Evolutionary conservation across 2,329 filamentous ascomycete species (phyloP).

Genomic region (Talaromyces sp.): DNA sequence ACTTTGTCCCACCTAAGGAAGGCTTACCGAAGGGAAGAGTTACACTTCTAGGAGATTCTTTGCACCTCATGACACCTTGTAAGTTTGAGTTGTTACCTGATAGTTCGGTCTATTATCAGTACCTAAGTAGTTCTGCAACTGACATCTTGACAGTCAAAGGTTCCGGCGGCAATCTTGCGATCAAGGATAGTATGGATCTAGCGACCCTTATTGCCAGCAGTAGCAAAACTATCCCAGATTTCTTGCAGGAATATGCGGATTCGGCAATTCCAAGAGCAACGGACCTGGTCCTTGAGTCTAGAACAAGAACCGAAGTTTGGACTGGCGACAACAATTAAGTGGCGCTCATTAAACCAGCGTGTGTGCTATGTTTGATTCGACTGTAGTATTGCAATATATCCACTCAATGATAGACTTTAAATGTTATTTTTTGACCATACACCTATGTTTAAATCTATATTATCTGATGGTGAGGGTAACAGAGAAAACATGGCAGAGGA

Average conservation of each 20-base stretch:
- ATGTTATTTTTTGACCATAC: too few species aligned
- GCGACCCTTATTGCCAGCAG: neutral
- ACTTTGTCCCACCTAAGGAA: neutral
- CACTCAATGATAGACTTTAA: too few species aligned
- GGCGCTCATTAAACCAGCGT: neutral
- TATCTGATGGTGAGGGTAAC: too few species aligned
- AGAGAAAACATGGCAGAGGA: too few species aligned
- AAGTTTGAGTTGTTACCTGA: neutral
- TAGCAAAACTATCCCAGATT: neutral
- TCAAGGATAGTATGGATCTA: constrained; percentile 1
- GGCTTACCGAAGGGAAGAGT: constrained; percentile 3
- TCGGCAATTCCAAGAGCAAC: constrained; percentile 2
- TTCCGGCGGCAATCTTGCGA: neutral
- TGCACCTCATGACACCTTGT: constrained; percentile 7
- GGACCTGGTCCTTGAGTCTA: neutral
- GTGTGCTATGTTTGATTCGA: neutral
- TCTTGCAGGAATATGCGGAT: neutral
- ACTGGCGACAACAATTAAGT: neutral
- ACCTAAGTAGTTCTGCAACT: neutral
- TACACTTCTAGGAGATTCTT: neutral
- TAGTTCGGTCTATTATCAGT: neutral
- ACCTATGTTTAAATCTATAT: too few species aligned
- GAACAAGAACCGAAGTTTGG: neutral
- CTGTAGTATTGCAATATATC: neutral
- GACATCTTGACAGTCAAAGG: neutral